These are phyloP conservation scores for Nothophoma quercina DNA, from an alignment of 2,329 filamentous ascomycete species.

Conservation along the genomic window DNA sequence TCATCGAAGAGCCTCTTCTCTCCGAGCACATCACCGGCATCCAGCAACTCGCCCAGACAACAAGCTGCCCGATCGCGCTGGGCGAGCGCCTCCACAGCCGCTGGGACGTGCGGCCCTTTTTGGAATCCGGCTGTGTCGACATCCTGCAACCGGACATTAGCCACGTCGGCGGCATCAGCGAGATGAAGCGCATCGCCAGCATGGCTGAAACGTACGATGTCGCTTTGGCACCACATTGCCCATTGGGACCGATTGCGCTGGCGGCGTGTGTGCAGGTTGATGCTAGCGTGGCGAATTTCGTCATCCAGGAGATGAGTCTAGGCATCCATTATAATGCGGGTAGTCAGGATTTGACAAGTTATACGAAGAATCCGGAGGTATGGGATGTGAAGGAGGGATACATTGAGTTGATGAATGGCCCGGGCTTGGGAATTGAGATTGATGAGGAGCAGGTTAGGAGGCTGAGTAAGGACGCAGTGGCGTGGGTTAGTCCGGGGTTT, in stretches of 20 bases:
- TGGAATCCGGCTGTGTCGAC: constrained; percentile 72
- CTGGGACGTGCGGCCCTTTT: constrained; percentile 77
- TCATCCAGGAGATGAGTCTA: constrained; percentile 79
- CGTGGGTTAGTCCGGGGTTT: constrained; percentile 73
- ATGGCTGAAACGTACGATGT: constrained; percentile 79
- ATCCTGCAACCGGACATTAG: constrained; percentile 77
- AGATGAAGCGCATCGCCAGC: constrained; percentile 71
- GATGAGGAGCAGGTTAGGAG: constrained; percentile 73
- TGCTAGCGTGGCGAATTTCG: constrained; percentile 66
- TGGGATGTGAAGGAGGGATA: constrained; percentile 73
- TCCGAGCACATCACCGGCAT: constrained; percentile 74
- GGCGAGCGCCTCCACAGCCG: constrained; percentile 75
- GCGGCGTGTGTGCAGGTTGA: constrained; percentile 76
- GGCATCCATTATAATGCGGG: constrained; percentile 78
- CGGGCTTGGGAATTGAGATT: constrained; percentile 72
- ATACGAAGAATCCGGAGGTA: constrained; percentile 69
- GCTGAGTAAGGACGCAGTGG: constrained; percentile 64
- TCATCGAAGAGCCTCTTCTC: constrained; percentile 77
- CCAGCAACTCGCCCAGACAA: constrained; percentile 65
- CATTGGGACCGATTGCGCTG: constrained; percentile 74
- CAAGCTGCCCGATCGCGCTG: constrained; percentile 71
- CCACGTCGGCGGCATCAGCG: constrained; percentile 76
- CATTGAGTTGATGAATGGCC: constrained; percentile 65
- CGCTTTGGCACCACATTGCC: constrained; percentile 76
- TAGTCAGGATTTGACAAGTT: constrained; percentile 60